Evolutionary conservation across 169 alveolate species (phyloP).

Genomic region (Perkinsus marinus): DNA sequence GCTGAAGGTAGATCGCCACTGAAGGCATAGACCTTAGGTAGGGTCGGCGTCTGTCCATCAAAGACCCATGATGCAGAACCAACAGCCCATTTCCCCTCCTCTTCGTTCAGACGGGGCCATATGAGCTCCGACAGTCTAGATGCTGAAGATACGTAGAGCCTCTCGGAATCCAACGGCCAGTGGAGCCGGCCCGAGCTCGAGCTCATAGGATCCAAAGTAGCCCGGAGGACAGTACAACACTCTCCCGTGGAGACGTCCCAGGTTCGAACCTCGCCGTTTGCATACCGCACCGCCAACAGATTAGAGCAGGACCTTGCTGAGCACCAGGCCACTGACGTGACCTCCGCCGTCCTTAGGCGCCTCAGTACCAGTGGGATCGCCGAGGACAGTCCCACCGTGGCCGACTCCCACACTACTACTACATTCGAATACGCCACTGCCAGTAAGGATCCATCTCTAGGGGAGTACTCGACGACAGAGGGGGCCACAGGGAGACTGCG

Average conservation of each 20-base stretch:
- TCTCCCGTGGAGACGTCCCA: background rate
- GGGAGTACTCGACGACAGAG: background rate
- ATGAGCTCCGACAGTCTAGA: background rate
- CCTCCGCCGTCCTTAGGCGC: background rate
- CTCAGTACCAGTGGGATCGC: background rate
- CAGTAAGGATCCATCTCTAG: background rate
- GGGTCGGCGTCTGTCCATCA: background rate
- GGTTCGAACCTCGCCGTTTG: background rate
- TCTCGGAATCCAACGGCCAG: background rate
- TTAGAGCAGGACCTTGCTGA: background rate
- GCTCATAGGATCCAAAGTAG: background rate
- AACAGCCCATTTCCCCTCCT: background rate
- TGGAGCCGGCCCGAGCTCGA: background rate
- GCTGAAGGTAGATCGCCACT: background rate
- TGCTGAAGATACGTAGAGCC: background rate
- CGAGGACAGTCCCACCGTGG: background rate
- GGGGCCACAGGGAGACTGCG: background rate
- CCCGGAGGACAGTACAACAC: background rate
- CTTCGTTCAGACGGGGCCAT: background rate
- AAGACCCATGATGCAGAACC: background rate
- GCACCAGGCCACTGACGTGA: background rate
- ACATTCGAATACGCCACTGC: background rate
- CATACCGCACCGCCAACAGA: background rate
- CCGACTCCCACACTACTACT: background rate
- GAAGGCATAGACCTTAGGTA: background rate